Conservation (phyloP, 2,329 filamentous ascomycete species). For the Emmonsiellopsis sp. region DNA sequence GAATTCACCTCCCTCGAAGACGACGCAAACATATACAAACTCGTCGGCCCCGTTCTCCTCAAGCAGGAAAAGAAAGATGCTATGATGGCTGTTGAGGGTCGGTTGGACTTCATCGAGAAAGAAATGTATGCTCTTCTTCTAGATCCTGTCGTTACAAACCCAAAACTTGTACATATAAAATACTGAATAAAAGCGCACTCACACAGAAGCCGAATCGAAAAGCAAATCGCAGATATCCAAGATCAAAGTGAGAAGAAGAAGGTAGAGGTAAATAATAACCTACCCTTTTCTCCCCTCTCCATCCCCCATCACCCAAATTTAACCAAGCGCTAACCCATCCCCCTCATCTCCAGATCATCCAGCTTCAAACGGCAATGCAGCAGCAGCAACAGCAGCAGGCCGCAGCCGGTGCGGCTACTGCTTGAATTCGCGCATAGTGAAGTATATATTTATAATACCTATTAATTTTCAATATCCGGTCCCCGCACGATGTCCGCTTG, state of each 20-base stretch:
- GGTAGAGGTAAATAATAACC: constrained; percentile 43
- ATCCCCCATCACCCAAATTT: not conserved
- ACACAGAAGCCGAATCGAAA: constrained; percentile 55
- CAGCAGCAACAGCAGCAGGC: constrained; percentile 25
- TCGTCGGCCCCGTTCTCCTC: constrained; percentile 81
- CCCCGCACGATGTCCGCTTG: too few species aligned
- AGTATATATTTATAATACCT: not conserved
- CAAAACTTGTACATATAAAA: not conserved
- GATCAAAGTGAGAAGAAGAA: constrained; percentile 57
- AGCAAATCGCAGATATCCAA: constrained; percentile 55
- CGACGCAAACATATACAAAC: constrained; percentile 88
- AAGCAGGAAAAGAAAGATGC: constrained; percentile 93
- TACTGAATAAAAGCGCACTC: not conserved
- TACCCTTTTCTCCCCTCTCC: not conserved
- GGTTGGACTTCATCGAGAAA: constrained; percentile 84
- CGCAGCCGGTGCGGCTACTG: constrained; percentile 22
- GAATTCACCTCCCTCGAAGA: constrained; percentile 75
- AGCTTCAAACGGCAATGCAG: constrained; percentile 26
- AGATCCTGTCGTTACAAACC: too few species aligned
- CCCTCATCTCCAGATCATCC: constrained; percentile 23
- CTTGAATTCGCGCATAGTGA: constrained; percentile 14
- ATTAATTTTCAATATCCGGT: not conserved
- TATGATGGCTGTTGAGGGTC: constrained; percentile 78
- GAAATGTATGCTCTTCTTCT: constrained; percentile 61
- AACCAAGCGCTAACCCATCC: not conserved